Evolutionary conservation across 2,329 filamentous ascomycete species (phyloP), one percentile per base, ranked within the genome.

Genomic region (Xylaria sp.): DNA sequence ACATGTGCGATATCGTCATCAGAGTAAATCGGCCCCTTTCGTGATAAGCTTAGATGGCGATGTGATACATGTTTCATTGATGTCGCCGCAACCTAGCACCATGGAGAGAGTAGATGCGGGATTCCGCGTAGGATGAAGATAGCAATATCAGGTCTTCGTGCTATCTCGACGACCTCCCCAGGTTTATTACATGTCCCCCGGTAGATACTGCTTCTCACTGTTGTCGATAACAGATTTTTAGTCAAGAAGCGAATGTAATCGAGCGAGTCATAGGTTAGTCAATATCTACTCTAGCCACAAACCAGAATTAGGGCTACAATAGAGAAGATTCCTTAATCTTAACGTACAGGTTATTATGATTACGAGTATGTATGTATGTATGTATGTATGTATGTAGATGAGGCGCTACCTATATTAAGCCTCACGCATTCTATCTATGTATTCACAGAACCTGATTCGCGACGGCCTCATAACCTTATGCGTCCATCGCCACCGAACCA

Each of bases 401-500:
- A 46, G 19, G 52, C 38, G n/a, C 17, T 35, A 54, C 33, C 50
- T 15, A 28, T 63, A 40, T 52, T 45, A 46, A 46, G 25, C 56
- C 52, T n/a, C n/a, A n/a, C n/a, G 23, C 57, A 42, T 51, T 58
- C 45, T 58, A 55, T 51, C 33, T 38, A 42, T 54, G 23, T 21
- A 57, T 9, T 9, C 9, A 31, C 9, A 9, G 28, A 45, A 46
- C n/a, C n/a, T n/a, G n/a, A n/a, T n/a, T 45, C 17, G 17, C 21
- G 52, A 25, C 45, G 35, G 49, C 63, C 54, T 64, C 64, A 75
- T 57, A 75, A 40, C 45, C 72, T 68, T 70, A 75, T 73, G 58
- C 74, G 68, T 23, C 79, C 78, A 14, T 80, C 79, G 25, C 83
- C 83, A 14, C 82, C 83, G 72, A 89, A 88, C 85, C 86, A 87